Evolutionary conservation across 2,329 filamentous ascomycete species (phyloP), one percentile per base, ranked within the genome.

Genomic region (Paraphaeosphaeria minitans): DNA sequence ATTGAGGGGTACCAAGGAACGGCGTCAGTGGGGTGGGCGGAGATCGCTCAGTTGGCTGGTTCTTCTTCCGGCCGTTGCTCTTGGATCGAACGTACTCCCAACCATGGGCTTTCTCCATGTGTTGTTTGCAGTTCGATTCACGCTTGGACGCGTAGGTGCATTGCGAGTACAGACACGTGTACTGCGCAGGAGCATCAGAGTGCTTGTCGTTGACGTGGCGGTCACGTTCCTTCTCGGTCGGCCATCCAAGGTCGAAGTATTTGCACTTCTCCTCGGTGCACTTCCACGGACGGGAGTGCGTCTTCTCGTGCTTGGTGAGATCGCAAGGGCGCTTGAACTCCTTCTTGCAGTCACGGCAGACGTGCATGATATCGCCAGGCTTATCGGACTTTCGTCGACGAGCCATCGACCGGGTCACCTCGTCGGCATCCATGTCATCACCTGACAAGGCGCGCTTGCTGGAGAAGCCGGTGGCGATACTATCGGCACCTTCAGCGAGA

Each of bases 281-380:
- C 82, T 99, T 99, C 90, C 91, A 97, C 10, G 94, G 95, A 37
- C 95, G 91, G 56, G 92, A 93, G 77, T 99, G 95, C 0, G 94
- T 98, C 83, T 98, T 99, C 81, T 96, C 91, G 79, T 99, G 95
- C 83, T 98, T 98, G 66, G 93, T 97, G 59, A 98, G 82, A 76
- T 99, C 95, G 78, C 95, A 98, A n/a, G 92, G 92, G 62, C 95
- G 89, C 79, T 95, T 96, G 82, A 98, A 98, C 77, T 94, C 87
- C 80, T 97, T 97, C 65, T 72, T 73, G 69, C 94, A 98, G 73
- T 93, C 86, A 62, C 85, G 84, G 82, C 92, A 96, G 69, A 87
- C 87, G 79, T 94, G 90, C 49, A 91, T 88, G 51, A 94, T 87
- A 77, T 96, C 90, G 78, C 94, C 91, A 6, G 91, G 89, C 53